Evolutionary conservation across 2,329 filamentous ascomycete species (phyloP), one percentile per base, ranked within the genome.

Genomic region (Neonectria coccinea): DNA sequence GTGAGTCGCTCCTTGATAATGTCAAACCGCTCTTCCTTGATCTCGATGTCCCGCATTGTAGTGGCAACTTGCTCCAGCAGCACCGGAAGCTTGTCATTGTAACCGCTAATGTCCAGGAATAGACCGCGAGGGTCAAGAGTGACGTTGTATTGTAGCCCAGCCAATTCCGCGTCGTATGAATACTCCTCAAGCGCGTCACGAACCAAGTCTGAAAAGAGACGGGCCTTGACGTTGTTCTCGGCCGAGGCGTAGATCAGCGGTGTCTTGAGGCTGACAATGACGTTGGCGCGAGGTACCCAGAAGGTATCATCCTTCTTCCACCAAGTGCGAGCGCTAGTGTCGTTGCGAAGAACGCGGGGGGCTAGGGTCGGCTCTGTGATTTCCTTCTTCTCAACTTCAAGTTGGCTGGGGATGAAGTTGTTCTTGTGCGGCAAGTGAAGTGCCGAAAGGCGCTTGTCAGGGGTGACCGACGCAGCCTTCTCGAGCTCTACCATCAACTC

Each of bases 251-350:
- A 90, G n/a, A 92, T 89, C 50, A 97, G 80, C 0, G 94, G 92
- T 64, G 91, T 97, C 72, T 90, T 88, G 69, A 97, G 85, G 70
- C 90, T 93, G 68, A 97, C 88, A 69, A 94, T 88, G 18, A 98
- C 83, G 64, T 94, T 96, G 4, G 93, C 96, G 78, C 97, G 97
- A 9, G 96, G 96, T 10, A 98, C 96, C 94, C 95, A 98, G 79
- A 98, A 99, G 0, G 91, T 94, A 73, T 99, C 96, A 74, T 99
- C 96, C 80, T 98, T 98, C 84, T 99, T 99, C 84, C 90, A 97
- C 96, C 96, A 99, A 3, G 93, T 91, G 31, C 94, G 89, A 1
- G 92, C 89, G 36, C 89, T 82, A 6, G 90, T 85, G 70, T 97
- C 95, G 72, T 97, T 94, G 70, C 94, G 90, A 67, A 99, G 91